Evolutionary conservation across 768 basidiomycete species (phyloP), one percentile per base, ranked within the genome.

Genomic region (Neoboletus brunneissimus): DNA sequence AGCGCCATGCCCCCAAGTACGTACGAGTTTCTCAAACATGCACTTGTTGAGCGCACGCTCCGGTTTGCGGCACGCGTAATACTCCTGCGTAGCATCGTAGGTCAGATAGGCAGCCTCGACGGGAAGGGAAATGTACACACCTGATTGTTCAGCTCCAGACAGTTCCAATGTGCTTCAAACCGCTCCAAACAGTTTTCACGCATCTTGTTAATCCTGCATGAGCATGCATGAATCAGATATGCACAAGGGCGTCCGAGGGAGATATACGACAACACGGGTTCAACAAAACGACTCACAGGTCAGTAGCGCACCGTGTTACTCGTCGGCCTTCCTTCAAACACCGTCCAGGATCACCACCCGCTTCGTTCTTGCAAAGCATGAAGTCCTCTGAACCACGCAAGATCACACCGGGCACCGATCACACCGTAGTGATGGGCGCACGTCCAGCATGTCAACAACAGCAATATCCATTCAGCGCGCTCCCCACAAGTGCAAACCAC

Each of bases 301-400:
- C 94, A 34, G 87, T 86, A 46, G 95, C 91, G 73, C 97, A 99
- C 63, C 97, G 82, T 53, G 97, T 98, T 54, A 98, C 96, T 63
- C 91, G 86, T 63, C 97, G 76, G 12, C 97, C 97, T 73, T 98
- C 97, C 80, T 91, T 90, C 76, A 98, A 69, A 74, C 97, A 99
- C 71, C 95, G 93, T 22, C 75, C 92, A 11, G 96, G 94, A 67
- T 96, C 88, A 29, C 64, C 57, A 56, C 88, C 81, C 67, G 82
- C 88, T 78, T 98, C 95, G 23, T 84, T 79, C 77, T 98, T 98
- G 83, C 97, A 99, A 51, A 98, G 88, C 93, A 98, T 96, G 67
- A 92, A 93, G 77, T 93, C 90, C 82, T 93, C 91, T 91, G 68
- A 48, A 52, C 53, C 53, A 47, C 35, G 76, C 75, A 63, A 51